Base-by-base conservation (phyloP, 257 asterid species). In the Solanum arcanum region DNA sequence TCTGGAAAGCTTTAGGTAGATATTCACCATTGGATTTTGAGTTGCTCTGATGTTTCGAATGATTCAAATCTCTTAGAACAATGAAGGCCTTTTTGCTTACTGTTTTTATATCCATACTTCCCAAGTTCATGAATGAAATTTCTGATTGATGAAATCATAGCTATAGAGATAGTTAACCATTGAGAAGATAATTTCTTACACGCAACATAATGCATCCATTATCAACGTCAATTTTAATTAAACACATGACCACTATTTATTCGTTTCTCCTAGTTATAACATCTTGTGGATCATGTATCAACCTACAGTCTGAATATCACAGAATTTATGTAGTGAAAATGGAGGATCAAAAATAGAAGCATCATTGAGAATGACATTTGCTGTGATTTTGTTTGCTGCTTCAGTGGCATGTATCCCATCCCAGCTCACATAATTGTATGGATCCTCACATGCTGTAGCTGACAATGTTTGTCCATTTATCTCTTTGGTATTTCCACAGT, bases 351-450 rank as follows among this genome's bases (percentile, higher is more conserved):
- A 94, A 86, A 68, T 74, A 21, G 96, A 93, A 83, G 92, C 94
- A 83, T 86, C 94, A 85, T 84, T 87, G 39, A 95, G 91, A 25
- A 94, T 92, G 47, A 93, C 94, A 89, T 89, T 41, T n/a, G 96
- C 92, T 81, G 91, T 91, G 62, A 90, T 84, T 92, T 91, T 94
- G 92, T 96, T 96, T 72, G 98, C 98, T 83, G 97, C 95, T 88
- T 95, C 98, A 12, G 98, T 93, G 64, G 97, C 94, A 90, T 94
- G 98, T 84, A 92, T 87, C 56, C 98, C 98, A 87, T 95, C 96
- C 95, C 96, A 95, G 83, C 96, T 94, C 0, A 93, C 97, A 62
- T 93, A 93, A 33, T 88, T 91, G 88, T 94, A 73, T 37, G 98
- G 98, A 83, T 94, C 98, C 31, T 60, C 12, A 47, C 98, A 95